Evolutionary conservation across 192 early-diverging fungal genomes (phyloP), one percentile per base, ranked within the genome.

Genomic region (Geranomyces michiganensis): DNA sequence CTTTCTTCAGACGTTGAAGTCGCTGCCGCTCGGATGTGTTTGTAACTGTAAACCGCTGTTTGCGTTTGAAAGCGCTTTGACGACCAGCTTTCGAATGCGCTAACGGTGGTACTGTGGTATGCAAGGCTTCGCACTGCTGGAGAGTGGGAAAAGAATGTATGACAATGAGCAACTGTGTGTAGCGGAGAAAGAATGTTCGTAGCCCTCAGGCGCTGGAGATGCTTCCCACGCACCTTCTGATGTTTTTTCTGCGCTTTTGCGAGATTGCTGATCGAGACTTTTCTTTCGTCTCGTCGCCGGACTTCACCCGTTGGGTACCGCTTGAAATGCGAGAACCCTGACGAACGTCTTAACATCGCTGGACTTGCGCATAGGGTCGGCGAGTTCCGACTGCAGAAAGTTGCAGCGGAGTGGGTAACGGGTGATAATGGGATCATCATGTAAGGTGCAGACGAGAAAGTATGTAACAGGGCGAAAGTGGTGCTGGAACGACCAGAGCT

Each of bases 1-100:
- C 46, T 12, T 32, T n/a, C 53, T 72, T 72, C 17, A 72, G 36
- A 19, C 59, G 41, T 33, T 72, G 70, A 9, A 72, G 62, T 48
- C 70, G 51, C 21, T 72, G 70, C 15, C 33, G 47, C 27, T 72
- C 70, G 19, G 59, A 60, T 1, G 36, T 12, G 41, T 27, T 60
- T 19, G 59, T 29, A 24, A 17, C 4, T 19, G 21, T n/a, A 45
- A 19, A 17, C 8, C 62, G 32, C 31, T 32, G 58, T 45, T 46
- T 64, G 9, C n/a, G 43, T 46, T 64, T 41, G 62, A 64, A 45
- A 24, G 7, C 31, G 17, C 31, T 32, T 10, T 41, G 36, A 10
- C 10, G 36, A 41, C 36, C 51, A 7, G 51, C 4, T 53, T n/a
- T 53, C 26, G 15, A 24, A 3, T 26, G 58, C 31, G 58, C 31